Conservation (phyloP, 805 yeast species). For the Metschnikowia cerradonensis region DNA sequence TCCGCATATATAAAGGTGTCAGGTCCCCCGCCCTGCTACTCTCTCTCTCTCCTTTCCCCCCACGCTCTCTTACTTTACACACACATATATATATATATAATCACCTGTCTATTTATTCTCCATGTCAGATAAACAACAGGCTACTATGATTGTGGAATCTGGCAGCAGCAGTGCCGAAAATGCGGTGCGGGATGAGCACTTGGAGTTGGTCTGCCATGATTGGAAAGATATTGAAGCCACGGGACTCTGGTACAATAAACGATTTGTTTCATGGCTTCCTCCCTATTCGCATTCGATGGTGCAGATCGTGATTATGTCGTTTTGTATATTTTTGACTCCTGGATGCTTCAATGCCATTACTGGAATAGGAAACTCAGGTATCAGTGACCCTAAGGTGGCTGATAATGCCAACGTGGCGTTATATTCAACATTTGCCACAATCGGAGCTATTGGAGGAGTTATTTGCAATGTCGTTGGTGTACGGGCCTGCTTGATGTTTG, state of each 20-base stretch:
- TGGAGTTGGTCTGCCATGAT: slow-evolving; percentile 12
- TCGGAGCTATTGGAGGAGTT: slow-evolving; percentile 57
- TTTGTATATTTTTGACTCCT: slow-evolving; percentile 47
- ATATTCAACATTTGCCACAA: slow-evolving; percentile 51
- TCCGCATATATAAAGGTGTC: background rate
- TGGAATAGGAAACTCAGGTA: slow-evolving; percentile 49
- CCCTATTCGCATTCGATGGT: slow-evolving; percentile 36
- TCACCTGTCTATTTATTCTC: background rate
- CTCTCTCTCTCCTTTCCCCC: background rate
- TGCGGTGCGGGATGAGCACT: slow-evolving; percentile 3
- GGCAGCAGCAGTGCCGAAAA: slow-evolving; percentile 3
- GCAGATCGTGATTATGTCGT: slow-evolving; percentile 45
- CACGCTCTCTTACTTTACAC: background rate
- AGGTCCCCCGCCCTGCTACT: background rate
- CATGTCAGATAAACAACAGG: slow-evolving; percentile 9
- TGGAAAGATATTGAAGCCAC: slow-evolving; percentile 29
- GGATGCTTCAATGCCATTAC: slow-evolving; percentile 51
- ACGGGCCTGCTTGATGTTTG: slow-evolving; percentile 42
- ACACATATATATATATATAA: background rate
- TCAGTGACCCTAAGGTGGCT: slow-evolving; percentile 34
- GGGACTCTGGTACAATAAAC: slow-evolving; percentile 41
- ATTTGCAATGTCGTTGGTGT: slow-evolving; percentile 49
- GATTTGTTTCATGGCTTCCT: slow-evolving; percentile 24
- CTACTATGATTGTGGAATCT: slow-evolving; percentile 7
- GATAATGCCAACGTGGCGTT: slow-evolving; percentile 51